A percentile compares a stretch with the other conserved stretches of the same genome.
Conservation (phyloP, 2,329 filamentous ascomycete species). For the Podosphaera xanthii region DNA sequence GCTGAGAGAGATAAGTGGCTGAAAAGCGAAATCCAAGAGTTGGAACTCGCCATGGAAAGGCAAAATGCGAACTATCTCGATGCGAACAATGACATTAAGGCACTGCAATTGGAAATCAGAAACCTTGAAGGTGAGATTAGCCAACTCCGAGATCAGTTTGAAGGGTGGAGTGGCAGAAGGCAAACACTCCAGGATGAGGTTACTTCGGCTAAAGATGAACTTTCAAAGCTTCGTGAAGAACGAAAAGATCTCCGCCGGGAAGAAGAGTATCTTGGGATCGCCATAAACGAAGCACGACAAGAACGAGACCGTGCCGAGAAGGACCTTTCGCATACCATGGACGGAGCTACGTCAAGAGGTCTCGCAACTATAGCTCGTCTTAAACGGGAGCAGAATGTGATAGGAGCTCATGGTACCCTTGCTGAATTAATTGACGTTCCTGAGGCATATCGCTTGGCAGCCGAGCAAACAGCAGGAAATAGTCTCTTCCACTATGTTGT, state of each 20-base stretch:
- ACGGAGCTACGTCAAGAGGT: conserved; percentile 66
- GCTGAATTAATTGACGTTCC: conserved; percentile 79
- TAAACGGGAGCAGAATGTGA: conserved; percentile 54
- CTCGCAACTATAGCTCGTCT: conserved; percentile 69
- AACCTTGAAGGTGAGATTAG: conserved; percentile 51
- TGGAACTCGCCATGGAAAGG: conserved; percentile 50
- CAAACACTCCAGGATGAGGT: conserved; percentile 51
- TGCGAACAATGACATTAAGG: conserved; percentile 58
- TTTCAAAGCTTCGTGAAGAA: conserved; percentile 65
- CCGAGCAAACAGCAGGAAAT: conserved; percentile 78
- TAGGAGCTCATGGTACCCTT: conserved; percentile 76
- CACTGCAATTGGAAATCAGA: conserved; percentile 47
- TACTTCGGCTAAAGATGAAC: conserved; percentile 51
- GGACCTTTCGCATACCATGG: conserved; percentile 64
- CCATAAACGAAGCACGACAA: conserved; percentile 50
- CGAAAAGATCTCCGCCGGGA: conserved; percentile 73
- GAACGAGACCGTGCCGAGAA: conserved; percentile 61
- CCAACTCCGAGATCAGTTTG: conserved; percentile 46
- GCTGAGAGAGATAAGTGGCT: conserved; percentile 70
- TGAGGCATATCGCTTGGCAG: conserved; percentile 66
- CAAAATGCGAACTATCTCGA: conserved; percentile 72
- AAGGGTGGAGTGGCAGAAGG: conserved; percentile 56
- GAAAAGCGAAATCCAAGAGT: conserved; percentile 55
- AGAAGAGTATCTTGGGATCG: conserved; percentile 63
- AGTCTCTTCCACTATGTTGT: conserved; percentile 94